Percentiles rank a stretch among this genome's conserved stretches.
phyloP scores from a whole-genome alignment of 306 rosid genomes.

The Vicia sativa region DNA sequence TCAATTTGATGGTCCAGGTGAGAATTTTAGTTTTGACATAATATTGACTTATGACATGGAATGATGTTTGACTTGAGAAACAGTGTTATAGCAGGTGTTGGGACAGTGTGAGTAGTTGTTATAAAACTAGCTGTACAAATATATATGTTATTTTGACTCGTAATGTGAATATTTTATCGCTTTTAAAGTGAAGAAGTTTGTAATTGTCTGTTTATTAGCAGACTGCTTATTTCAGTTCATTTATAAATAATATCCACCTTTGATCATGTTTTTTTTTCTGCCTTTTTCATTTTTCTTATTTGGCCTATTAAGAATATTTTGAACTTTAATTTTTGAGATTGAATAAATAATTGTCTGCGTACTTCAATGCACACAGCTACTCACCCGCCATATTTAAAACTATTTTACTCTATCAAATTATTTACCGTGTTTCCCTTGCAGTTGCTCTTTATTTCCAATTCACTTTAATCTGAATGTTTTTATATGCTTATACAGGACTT shows the following conservation, averaged over 20 bases:
- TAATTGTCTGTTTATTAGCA: background rate
- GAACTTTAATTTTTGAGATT: slow-evolving; percentile 19
- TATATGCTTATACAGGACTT: slow-evolving; percentile 66
- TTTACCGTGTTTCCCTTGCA: slow-evolving; percentile 22
- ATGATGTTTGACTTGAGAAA: slow-evolving; percentile 26
- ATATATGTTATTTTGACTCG: slow-evolving; percentile 29
- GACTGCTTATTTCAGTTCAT: slow-evolving; percentile 14
- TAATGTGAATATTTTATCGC: background rate
- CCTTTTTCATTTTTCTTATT: slow-evolving; percentile 30
- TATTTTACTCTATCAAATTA: slow-evolving; percentile 6
- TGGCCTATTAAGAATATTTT: slow-evolving; percentile 3
- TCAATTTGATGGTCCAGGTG: slow-evolving; percentile 99
- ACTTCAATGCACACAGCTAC: background rate
- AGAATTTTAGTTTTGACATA: slow-evolving; percentile 36
- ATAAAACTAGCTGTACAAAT: slow-evolving; percentile 2
- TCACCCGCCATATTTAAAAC: slow-evolving; percentile 12
- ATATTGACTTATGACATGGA: slow-evolving; percentile 17
- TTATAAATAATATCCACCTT: slow-evolving; percentile 9
- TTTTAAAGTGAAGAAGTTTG: slow-evolving; percentile 12
- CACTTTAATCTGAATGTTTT: background rate
- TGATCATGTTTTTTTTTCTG: slow-evolving; percentile 4
- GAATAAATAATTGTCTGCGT: slow-evolving; percentile 13
- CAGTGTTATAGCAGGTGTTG: slow-evolving; percentile 10
- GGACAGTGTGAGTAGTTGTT: slow-evolving; percentile 28
- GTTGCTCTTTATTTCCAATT: slow-evolving; percentile 24